These are phyloP conservation scores for Penicillium sp. DNA, from an alignment of 2,329 filamentous ascomycete genomes.

Conservation along the genomic window DNA sequence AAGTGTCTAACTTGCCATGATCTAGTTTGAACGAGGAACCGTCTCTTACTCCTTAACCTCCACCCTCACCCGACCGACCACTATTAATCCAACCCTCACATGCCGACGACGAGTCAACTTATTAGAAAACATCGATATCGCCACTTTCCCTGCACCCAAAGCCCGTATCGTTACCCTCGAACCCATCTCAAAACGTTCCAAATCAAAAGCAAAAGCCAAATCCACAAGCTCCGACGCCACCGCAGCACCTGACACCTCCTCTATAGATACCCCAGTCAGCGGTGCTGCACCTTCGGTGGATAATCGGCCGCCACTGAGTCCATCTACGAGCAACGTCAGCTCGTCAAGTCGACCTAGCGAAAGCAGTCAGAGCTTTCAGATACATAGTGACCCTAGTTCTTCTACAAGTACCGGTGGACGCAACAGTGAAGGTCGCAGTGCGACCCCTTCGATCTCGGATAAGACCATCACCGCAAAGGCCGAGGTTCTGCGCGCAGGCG, in stretches of 20 bases:
- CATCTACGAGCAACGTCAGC: constrained; percentile 65
- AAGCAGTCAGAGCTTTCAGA: constrained; percentile 59
- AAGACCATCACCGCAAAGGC: constrained; percentile 84
- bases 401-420: constrained; percentile 34
- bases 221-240: constrained; percentile 39
- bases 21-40: constrained; percentile 88
- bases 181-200: constrained; percentile 71
- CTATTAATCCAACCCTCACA: constrained; percentile 74
- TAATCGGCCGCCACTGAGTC: constrained; percentile 44
- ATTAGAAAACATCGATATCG: constrained; percentile 81
- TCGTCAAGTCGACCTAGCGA: constrained; percentile 68
- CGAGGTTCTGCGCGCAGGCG: constrained; percentile 78
- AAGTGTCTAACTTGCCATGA: neutral
- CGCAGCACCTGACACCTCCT: constrained; percentile 44
- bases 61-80: constrained; percentile 82
- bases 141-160: constrained; percentile 68
- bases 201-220: constrained; percentile 55
- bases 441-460: constrained; percentile 57
- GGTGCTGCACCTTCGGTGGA: constrained; percentile 30
- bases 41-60: constrained; percentile 89
- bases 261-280: constrained; percentile 47
- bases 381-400: constrained; percentile 46
- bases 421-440: constrained; percentile 52
- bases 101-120: constrained; percentile 80
- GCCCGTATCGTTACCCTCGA: constrained; percentile 83